A percentile compares a stretch with the other conserved stretches of the same genome.
Conservation (phyloP, 805 yeast genomes). For the Barnettozyma californica region DNA sequence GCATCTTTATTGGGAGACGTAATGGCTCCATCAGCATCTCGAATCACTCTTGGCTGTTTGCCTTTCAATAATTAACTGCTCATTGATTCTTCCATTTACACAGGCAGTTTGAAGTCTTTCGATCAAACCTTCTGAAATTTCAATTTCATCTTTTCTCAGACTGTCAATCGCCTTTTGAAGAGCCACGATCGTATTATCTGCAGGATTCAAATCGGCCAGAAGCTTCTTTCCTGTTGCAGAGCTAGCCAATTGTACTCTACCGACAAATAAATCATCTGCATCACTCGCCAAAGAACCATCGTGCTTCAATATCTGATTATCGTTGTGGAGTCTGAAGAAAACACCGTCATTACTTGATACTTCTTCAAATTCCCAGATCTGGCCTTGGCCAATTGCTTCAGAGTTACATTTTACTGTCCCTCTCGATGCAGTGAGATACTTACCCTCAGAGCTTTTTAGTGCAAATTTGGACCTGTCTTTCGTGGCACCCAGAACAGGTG, state of each 20-base stretch:
- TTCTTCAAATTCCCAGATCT: constrained; percentile 22
- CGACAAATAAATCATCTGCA: constrained; percentile 11
- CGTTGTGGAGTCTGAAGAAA: neutral
- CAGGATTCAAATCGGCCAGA: constrained; percentile 7
- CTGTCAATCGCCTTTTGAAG: constrained; percentile 22
- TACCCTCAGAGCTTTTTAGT: constrained; percentile 26
- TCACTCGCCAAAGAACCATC: neutral
- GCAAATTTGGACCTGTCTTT: constrained; percentile 18
- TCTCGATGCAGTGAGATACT: constrained; percentile 19
- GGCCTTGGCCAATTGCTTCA: constrained; percentile 30
- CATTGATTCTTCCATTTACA: constrained; percentile 30
- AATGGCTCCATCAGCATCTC: constrained; percentile 11
- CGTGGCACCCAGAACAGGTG: constrained; percentile 8
- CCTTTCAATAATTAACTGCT: constrained; percentile 30
- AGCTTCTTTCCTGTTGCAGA: constrained; percentile 11
- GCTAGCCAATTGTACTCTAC: constrained; percentile 18
- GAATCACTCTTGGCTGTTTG: constrained; percentile 26
- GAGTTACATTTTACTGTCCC: constrained; percentile 24
- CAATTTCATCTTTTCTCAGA: constrained; percentile 15
- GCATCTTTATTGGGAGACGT: neutral
- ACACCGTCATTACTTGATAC: constrained; percentile 3
- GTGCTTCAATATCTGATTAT: neutral
- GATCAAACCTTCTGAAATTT: constrained; percentile 16
- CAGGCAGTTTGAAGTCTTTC: constrained; percentile 16
- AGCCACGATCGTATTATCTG: constrained; percentile 6